Evolutionary conservation across 441 rosid genomes (phyloP).

Genomic region (Gossypium lobatum): DNA sequence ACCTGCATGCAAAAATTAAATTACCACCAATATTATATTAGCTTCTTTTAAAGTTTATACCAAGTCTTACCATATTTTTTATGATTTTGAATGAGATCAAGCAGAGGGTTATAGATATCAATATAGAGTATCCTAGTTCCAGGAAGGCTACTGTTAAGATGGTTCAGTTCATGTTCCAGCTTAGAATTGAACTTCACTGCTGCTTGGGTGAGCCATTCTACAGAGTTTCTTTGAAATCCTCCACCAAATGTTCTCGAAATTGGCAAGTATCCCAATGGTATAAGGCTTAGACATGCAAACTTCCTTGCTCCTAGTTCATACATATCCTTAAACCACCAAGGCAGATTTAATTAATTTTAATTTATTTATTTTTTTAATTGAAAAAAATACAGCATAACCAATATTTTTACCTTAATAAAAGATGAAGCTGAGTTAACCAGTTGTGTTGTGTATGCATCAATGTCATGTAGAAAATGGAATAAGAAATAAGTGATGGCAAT

Average conservation of each 20-base stretch:
- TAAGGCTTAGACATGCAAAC: constrained; percentile 11
- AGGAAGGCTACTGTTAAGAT: constrained; percentile 17
- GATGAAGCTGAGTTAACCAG: constrained; percentile 13
- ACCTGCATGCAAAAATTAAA: constrained; percentile 23
- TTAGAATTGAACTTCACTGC: constrained; percentile 22
- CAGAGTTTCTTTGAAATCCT: constrained; percentile 6
- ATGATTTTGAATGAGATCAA: constrained; percentile 21
- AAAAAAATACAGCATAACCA: not conserved
- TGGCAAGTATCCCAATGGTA: constrained; percentile 30
- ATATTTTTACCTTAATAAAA: constrained; percentile 21
- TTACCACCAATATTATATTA: not conserved
- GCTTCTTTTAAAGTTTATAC: no score
- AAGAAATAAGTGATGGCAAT: constrained; percentile 20
- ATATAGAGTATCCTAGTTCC: constrained; percentile 11
- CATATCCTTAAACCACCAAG: constrained; percentile 17
- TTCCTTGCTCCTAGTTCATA: constrained; percentile 25
- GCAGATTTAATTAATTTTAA: not conserved
- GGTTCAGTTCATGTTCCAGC: not conserved
- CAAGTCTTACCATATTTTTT: constrained; percentile 13
- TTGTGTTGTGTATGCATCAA: constrained; percentile 17
- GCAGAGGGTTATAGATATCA: constrained; percentile 6
- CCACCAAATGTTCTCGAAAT: constrained; percentile 9
- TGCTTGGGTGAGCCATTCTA: constrained; percentile 8
- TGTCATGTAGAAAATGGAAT: not conserved
- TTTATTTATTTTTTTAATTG: not conserved